These are phyloP conservation scores for Cyclotella sp. DNA, from an alignment of 108 stramenopile genomes.

Conservation along the genomic window DNA sequence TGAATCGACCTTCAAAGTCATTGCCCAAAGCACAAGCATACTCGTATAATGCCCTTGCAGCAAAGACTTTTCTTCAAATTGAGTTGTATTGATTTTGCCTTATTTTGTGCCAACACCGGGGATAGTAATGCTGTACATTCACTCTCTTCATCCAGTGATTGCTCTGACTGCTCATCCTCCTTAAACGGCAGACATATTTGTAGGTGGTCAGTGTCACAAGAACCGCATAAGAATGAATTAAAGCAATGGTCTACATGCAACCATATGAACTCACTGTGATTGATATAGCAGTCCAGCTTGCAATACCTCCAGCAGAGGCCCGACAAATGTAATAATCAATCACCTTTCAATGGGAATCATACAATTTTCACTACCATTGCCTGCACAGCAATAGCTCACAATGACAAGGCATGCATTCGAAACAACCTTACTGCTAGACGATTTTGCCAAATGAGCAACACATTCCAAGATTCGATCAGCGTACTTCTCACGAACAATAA, in stretches of 20 bases:
- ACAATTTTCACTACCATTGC: slow-evolving; percentile 35
- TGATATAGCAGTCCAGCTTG: slow-evolving; percentile 67
- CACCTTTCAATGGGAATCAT: slow-evolving; percentile 42
- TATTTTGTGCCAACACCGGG: slow-evolving; percentile 80
- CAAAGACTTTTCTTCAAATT: slow-evolving; percentile 77
- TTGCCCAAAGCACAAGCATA: slow-evolving; percentile 68
- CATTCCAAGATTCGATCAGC: slow-evolving; percentile 46
- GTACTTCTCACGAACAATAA: slow-evolving; percentile 39
- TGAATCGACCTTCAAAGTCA: slow-evolving; percentile 65
- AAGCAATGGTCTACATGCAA: no score
- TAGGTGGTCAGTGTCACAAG: neutral
- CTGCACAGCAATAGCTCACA: slow-evolving; percentile 71
- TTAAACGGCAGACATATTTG: no score
- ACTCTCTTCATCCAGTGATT: slow-evolving; percentile 52
- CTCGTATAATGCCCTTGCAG: slow-evolving; percentile 78
- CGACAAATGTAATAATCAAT: slow-evolving; percentile 55
- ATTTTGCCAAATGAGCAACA: slow-evolving; percentile 42
- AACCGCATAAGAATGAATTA: no score
- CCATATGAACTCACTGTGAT: slow-evolving; percentile 41
- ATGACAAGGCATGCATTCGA: slow-evolving; percentile 66
- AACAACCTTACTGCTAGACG: slow-evolving; percentile 64
- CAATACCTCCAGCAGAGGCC: slow-evolving; percentile 59
- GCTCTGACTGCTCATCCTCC: slow-evolving; percentile 39
- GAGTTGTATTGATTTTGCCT: slow-evolving; percentile 77
- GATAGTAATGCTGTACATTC: slow-evolving; percentile 74